Conservation (phyloP, 2,329 filamentous ascomycete genomes). For the Mycogone perniciosa region DNA sequence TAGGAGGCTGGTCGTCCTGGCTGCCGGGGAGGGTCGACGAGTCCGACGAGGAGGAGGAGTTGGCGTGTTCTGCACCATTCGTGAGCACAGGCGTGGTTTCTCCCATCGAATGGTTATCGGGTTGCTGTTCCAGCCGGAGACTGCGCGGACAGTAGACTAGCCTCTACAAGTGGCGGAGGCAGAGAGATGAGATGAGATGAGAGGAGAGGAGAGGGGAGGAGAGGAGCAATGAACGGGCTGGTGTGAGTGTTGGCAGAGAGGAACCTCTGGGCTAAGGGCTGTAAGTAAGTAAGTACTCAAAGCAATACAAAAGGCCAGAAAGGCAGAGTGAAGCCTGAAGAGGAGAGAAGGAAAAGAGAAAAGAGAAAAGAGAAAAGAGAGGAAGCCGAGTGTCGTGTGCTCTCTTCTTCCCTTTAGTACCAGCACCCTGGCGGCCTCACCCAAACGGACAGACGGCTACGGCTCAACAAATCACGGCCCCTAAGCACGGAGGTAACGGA, state of each 20-base stretch:
- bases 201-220: too few species aligned
- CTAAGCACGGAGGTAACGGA: too few species aligned
- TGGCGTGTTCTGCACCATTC: slow-evolving; percentile 38
- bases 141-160: not conserved
- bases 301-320: slow-evolving; percentile 6
- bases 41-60: slow-evolving; percentile 31
- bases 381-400: too few species aligned
- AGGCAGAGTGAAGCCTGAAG: slow-evolving; percentile 17
- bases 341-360: slow-evolving; percentile 12
- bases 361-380: slow-evolving; percentile 11
- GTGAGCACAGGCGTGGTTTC: slow-evolving; percentile 31
- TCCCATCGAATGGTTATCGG: slow-evolving; percentile 37
- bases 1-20: slow-evolving; percentile 35
- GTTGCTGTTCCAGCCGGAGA: slow-evolving; percentile 6
- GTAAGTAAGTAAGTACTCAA: slow-evolving; percentile 4
- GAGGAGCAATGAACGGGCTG: too few species aligned
- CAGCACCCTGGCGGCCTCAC: too few species aligned
- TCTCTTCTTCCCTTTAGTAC: too few species aligned
- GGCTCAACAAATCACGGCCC: not conserved
- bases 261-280: not conserved
- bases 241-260: slow-evolving; percentile 5
- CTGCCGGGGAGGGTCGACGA: slow-evolving; percentile 28
- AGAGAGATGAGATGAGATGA: not conserved
- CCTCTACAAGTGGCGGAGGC: not conserved
- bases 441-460: too few species aligned